Percentiles rank a stretch among this genome's conserved stretches.
Evolutionary conservation across 2,329 filamentous ascomycete genomes (phyloP).

Genomic region (Diaporthe humulicola): DNA sequence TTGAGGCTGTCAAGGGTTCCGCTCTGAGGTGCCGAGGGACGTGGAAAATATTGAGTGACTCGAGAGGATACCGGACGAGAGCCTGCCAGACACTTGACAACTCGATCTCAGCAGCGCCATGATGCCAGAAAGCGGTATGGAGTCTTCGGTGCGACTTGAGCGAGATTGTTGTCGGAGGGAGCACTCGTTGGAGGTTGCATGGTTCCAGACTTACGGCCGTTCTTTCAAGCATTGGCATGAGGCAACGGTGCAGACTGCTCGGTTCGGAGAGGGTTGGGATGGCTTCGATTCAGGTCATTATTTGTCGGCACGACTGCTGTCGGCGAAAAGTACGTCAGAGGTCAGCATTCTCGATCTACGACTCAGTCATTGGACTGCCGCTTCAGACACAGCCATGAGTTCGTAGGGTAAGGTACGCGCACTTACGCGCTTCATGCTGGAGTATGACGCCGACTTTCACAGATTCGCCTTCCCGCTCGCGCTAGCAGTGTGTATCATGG

Average conservation of each 20-base stretch:
- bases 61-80: conserved; percentile 50
- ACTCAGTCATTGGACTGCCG: neutral
- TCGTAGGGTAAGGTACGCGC: neutral
- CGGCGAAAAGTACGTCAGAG: neutral
- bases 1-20: conserved; percentile 57
- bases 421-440: conserved; percentile 41
- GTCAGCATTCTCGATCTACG: conserved; percentile 18
- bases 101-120: conserved; percentile 65
- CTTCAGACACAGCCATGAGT: neutral
- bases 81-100: conserved; percentile 58
- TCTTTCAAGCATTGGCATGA: conserved; percentile 68
- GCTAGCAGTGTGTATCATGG: neutral
- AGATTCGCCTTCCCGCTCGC: conserved; percentile 1
- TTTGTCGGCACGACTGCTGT: conserved; percentile 30
- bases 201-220: conserved; percentile 69
- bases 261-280: conserved; percentile 17
- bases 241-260: conserved; percentile 35
- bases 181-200: conserved; percentile 66
- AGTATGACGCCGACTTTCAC: conserved; percentile 19
- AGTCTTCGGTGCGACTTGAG: conserved; percentile 59
- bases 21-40: conserved; percentile 42
- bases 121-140: conserved; percentile 66
- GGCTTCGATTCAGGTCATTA: conserved; percentile 36
- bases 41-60: conserved; percentile 45
- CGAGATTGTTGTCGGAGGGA: conserved; percentile 54